Evolutionary conservation across 257 asterid genomes (phyloP).

Genomic region (Lantana camara): DNA sequence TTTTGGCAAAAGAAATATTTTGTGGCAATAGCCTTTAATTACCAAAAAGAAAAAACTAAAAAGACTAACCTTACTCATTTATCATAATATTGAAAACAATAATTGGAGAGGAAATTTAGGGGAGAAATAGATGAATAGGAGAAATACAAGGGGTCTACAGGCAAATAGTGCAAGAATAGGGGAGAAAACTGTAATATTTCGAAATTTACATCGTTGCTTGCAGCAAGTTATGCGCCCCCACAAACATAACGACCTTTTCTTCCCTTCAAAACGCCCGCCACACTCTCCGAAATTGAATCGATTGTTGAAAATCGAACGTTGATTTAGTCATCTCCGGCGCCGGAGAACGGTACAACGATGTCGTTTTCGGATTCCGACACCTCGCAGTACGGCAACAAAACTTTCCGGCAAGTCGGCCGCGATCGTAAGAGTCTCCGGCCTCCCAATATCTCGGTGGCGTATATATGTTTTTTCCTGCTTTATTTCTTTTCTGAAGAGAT

Average conservation of each 20-base stretch:
- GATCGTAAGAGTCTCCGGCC: constrained; percentile 50
- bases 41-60: no score
- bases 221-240: constrained; percentile 67
- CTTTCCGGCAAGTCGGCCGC: constrained; percentile 77
- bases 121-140: background rate
- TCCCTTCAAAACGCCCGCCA: constrained; percentile 45
- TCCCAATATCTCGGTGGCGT: background rate
- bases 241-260: constrained; percentile 44
- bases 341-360: constrained; percentile 32
- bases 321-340: constrained; percentile 21
- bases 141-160: background rate
- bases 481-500: background rate
- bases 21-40: no score
- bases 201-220: constrained; percentile 39
- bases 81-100: no score
- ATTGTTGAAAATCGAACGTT: background rate
- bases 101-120: background rate
- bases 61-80: no score
- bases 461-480: background rate
- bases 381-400: constrained; percentile 64
- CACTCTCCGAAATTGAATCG: constrained; percentile 1
- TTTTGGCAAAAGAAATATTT: no score
- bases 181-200: constrained; percentile 5
- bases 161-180: background rate
- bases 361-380: constrained; percentile 63